Conservation (phyloP, 148 eudicot species). For the Arbutus unedo region DNA sequence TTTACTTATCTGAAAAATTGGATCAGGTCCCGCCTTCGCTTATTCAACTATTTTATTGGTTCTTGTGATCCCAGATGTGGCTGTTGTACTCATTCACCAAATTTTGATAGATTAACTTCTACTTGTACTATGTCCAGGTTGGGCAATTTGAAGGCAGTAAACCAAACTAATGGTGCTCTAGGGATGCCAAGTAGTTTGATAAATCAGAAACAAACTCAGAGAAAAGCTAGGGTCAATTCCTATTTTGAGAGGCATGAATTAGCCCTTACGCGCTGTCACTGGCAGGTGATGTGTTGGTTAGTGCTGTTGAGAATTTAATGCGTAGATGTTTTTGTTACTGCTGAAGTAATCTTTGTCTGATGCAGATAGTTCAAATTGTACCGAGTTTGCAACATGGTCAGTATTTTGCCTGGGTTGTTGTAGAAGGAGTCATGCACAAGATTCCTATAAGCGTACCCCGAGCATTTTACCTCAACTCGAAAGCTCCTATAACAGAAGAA, state of each 20-base stretch:
- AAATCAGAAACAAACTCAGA: conserved; percentile 39
- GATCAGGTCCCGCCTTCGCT: background rate
- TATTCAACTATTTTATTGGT: background rate
- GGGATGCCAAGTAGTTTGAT: conserved; percentile 25
- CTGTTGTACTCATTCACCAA: background rate
- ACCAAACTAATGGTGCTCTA: conserved; percentile 32
- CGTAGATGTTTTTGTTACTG: conserved; percentile 15
- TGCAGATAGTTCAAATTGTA: conserved; percentile 83
- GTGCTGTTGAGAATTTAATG: conserved; percentile 7
- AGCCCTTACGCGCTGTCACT: conserved; percentile 59
- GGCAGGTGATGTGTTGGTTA: conserved; percentile 63
- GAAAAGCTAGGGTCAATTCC: conserved; percentile 66
- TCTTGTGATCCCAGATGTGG: no score
- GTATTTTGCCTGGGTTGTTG: conserved; percentile 82
- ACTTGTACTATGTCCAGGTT: conserved; percentile 35
- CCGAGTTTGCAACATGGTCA: conserved; percentile 64
- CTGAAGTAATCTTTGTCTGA: conserved; percentile 7
- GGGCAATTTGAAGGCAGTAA: conserved; percentile 36
- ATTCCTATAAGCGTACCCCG: conserved; percentile 75
- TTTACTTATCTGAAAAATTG: conserved; percentile 1
- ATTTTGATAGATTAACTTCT: background rate
- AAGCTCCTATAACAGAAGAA: conserved; percentile 87
- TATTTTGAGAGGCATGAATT: conserved; percentile 84
- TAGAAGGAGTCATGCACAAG: conserved; percentile 73
- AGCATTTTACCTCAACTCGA: conserved; percentile 85